phyloP scores from a whole-genome alignment of 345 rosid genomes.

The Gossypium sturtianum region DNA sequence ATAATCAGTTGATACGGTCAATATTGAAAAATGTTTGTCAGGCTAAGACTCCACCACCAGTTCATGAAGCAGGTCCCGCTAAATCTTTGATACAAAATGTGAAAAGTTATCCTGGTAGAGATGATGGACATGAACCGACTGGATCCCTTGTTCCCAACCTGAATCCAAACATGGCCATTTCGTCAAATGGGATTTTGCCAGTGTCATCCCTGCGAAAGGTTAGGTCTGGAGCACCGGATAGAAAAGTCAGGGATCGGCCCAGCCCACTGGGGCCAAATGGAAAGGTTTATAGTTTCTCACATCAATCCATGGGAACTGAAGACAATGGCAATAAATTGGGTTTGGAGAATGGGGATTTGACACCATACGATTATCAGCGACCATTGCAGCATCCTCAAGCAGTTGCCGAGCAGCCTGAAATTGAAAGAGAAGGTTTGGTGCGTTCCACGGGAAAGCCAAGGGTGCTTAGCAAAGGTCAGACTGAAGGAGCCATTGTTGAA shows the following conservation, averaged over 20 bases:
- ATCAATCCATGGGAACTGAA: conserved; percentile 47
- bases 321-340: conserved; percentile 35
- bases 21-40: conserved; percentile 79
- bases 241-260: conserved; percentile 70
- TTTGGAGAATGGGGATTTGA: conserved; percentile 60
- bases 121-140: conserved; percentile 52
- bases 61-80: conserved; percentile 40
- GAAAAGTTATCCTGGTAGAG: conserved; percentile 38
- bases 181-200: conserved; percentile 80
- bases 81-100: conserved; percentile 41
- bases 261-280: conserved; percentile 84
- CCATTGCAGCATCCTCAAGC: conserved; percentile 42
- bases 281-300: conserved; percentile 53
- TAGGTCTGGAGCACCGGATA: conserved; percentile 58
- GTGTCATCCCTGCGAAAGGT: conserved; percentile 59
- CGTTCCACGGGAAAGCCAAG: conserved; percentile 31
- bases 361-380: conserved; percentile 60
- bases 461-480: conserved; percentile 36
- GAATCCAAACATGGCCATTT: conserved; percentile 44
- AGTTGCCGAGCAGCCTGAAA: conserved; percentile 47
- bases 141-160: conserved; percentile 49
- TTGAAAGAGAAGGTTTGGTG: conserved; percentile 38
- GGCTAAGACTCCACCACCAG: conserved; percentile 57
- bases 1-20: conserved; percentile 74
- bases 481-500: conserved; percentile 29